A percentile compares a stretch with the other conserved stretches of the same genome.
Conservation (phyloP, 148 eudicot species). For the Rheum nobile region DNA sequence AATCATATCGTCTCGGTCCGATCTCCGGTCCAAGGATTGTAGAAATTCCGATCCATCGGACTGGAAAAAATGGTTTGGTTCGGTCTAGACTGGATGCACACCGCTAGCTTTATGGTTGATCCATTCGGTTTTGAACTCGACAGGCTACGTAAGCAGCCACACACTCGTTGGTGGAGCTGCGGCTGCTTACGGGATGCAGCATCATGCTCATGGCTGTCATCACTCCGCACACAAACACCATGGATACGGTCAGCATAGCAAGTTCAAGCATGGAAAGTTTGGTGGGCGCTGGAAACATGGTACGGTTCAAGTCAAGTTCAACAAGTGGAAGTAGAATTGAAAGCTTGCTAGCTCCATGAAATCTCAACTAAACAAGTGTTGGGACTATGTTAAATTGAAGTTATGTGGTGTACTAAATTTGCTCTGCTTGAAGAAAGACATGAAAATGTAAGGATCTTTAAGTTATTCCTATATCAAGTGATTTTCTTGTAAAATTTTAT, state of each 20-base stretch:
- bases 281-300: slow-evolving; percentile 1
- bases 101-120: not conserved
- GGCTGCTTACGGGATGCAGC: not conserved
- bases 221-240: not conserved
- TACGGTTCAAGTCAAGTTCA: slow-evolving; percentile 3
- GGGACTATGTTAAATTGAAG: not conserved
- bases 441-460: not conserved
- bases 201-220: not conserved
- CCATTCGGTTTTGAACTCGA: not conserved
- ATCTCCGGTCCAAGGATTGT: too few relatives aligned
- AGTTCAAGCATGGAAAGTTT: slow-evolving; percentile 8
- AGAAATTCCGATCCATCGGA: too few relatives aligned
- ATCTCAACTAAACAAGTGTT: not conserved
- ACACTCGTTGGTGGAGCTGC: not conserved
- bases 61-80: too few relatives aligned
- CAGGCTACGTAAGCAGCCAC: not conserved
- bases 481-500: not conserved
- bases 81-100: too few relatives aligned
- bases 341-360: not conserved
- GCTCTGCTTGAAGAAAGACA: not conserved
- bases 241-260: slow-evolving; percentile 6
- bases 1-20: too few relatives aligned
- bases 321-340: not conserved
- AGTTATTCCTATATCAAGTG: not conserved
- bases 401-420: not conserved